These are phyloP conservation scores for Pseudogymnoascus sp. DNA, from an alignment of 2,329 filamentous ascomycete species.

Conservation along the genomic window DNA sequence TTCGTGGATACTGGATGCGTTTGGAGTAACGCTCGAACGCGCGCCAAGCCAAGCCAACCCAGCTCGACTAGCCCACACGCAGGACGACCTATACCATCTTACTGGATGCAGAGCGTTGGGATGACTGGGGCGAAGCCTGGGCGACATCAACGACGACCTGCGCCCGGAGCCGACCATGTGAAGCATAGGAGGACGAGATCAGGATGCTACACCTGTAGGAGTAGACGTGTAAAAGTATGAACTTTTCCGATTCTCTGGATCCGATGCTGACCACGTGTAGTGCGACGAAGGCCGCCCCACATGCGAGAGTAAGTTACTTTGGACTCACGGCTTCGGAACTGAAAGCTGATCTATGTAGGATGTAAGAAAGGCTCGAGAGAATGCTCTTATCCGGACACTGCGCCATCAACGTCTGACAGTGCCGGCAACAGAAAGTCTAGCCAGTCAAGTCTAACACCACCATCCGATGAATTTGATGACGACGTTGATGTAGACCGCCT, in stretches of 20 bases:
- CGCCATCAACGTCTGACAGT: constrained; percentile 28
- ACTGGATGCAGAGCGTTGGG: constrained; percentile 18
- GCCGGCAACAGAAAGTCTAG: constrained; percentile 11
- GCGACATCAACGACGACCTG: constrained; percentile 24
- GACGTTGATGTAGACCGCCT: constrained; percentile 40
- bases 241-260: not conserved
- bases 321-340: constrained; percentile 4
- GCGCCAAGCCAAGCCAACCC: not conserved
- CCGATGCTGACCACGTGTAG: constrained; percentile 38
- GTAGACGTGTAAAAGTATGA: constrained; percentile 70
- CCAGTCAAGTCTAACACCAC: constrained; percentile 37
- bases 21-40: not conserved
- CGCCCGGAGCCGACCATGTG: constrained; percentile 37
- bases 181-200: constrained; percentile 92
- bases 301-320: constrained; percentile 59
- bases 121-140: constrained; percentile 23
- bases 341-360: constrained; percentile 41
- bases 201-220: constrained; percentile 87
- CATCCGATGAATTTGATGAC: constrained; percentile 44
- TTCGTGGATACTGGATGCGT: not conserved
- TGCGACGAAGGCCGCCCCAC: constrained; percentile 84
- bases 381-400: constrained; percentile 76
- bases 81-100: not conserved
- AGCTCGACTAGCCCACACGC: not conserved
- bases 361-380: constrained; percentile 88